A percentile compares a stretch with the other conserved stretches of the same genome.
Evolutionary conservation across 495 filamentous ascomycete species (phyloP).

Genomic region (Annulohypoxylon stygium): DNA sequence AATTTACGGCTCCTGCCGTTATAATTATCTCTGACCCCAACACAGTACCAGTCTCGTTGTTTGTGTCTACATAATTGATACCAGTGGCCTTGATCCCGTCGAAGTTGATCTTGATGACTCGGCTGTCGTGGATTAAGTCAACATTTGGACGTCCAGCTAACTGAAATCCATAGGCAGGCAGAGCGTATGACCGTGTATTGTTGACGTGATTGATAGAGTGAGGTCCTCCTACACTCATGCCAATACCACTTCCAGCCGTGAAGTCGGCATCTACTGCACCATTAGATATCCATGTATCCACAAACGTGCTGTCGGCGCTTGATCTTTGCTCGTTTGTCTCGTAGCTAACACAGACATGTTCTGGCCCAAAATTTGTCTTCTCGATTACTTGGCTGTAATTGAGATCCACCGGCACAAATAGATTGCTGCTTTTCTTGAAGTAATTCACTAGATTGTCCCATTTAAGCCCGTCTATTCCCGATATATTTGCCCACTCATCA

Average conservation of each 20-base stretch:
- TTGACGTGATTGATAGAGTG: conserved; percentile 20
- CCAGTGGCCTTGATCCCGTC: conserved; percentile 49
- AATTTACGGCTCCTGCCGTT: conserved; percentile 64
- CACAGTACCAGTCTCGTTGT: conserved; percentile 60
- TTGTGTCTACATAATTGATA: conserved; percentile 60
- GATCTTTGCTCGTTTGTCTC: conserved; percentile 12
- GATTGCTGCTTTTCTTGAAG: conserved; percentile 42
- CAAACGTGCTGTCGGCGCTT: conserved; percentile 19
- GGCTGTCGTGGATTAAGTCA: conserved; percentile 51
- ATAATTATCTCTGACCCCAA: conserved; percentile 66
- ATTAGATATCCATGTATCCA: conserved; percentile 20
- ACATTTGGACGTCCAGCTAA: conserved; percentile 55
- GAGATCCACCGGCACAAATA: conserved; percentile 25
- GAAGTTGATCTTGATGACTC: conserved; percentile 60
- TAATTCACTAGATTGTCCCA: conserved; percentile 52
- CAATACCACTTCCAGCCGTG: conserved; percentile 22
- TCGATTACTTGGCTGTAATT: conserved; percentile 29
- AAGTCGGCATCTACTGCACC: conserved; percentile 31
- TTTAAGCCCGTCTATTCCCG: conserved; percentile 54
- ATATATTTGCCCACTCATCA: conserved; percentile 59
- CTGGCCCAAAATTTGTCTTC: conserved; percentile 11
- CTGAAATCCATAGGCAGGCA: conserved; percentile 49
- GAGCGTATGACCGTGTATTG: conserved; percentile 47
- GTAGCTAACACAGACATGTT: conserved; percentile 29
- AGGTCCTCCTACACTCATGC: conserved; percentile 31